Base-by-base conservation (phyloP, 495 filamentous ascomycete species). In the Hyaloscypha finlandica region DNA sequence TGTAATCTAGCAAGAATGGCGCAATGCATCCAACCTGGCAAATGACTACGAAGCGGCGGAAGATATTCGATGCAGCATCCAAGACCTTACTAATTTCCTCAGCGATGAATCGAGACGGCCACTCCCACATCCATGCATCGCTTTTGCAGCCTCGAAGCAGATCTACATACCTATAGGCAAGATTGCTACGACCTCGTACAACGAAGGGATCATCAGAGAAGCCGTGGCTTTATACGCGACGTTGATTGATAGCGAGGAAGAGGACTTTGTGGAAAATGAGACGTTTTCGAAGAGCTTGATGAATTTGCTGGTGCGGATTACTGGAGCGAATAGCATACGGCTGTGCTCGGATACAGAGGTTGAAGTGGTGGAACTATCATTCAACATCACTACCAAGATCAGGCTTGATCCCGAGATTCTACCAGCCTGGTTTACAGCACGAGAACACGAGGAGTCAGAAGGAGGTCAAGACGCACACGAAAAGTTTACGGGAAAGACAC, bases 351-450 rank as follows among this genome's bases (percentile, higher is more conserved):
- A 96, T 64, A 91, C 89, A 9, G 93, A 97, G 75, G 88, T 86
- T 19, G 86, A 92, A 64, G 86, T 97, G 62, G 90, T 97, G 58
- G 94, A 98, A 78, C 77, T 99, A 59, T 82, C 96, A 31, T 99
- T 98, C 79, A 93, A 91, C 54, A 91, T 98, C 65, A 89, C 95
- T 19, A 93, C 95, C 64, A 98, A 98, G 81, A 94, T 99, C 70
- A 84, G 95, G 63, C 81, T 96, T 65, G 90, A 94, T 64, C 94
- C 94, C 32, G 84, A 86, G 32, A 92, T 97, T 53, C 79, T 98
- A 32, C 82, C 90, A 4, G 90, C 90, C 20, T 99, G 95, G 95
- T 99, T 99, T 77, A 89, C 84, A 57, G 76, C 81, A 9, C 64
- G 73, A 54, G 71, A 71, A 12, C 32, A 68, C 16, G 70, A 73